Conservation (phyloP, 1,139 yeast genomes). For the Scheffersomyces cryptocercus region DNA sequence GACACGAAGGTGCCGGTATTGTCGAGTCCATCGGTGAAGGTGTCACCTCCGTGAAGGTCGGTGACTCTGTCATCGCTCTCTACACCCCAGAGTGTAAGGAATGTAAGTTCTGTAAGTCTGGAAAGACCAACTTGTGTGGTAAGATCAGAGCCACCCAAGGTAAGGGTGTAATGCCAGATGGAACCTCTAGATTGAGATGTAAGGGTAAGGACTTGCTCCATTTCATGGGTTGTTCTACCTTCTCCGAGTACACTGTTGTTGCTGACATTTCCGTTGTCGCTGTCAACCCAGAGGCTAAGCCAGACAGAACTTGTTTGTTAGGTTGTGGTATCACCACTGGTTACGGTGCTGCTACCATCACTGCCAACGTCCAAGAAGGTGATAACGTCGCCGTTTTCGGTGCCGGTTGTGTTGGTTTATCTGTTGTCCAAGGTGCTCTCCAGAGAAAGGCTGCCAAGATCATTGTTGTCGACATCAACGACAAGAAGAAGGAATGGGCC, state of each 20-base stretch:
- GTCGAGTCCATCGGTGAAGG: constrained; percentile 94
- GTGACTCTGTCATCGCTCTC: constrained; percentile 88
- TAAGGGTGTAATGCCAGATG: constrained; percentile 93
- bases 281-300: constrained; percentile 78
- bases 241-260: constrained; percentile 95
- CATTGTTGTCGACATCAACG: constrained; percentile 86
- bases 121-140: constrained; percentile 93
- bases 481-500: constrained; percentile 84
- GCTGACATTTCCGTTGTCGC: constrained; percentile 98
- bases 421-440: constrained; percentile 93
- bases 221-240: constrained; percentile 97
- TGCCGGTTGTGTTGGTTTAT: constrained; percentile 95
- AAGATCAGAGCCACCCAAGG: constrained; percentile 92
- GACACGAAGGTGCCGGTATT: constrained; percentile 97
- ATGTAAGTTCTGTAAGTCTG: constrained; percentile 93
- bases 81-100: constrained; percentile 96
- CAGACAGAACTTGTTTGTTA: constrained; percentile 85
- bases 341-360: constrained; percentile 94
- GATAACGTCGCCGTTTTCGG: constrained; percentile 97
- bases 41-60: constrained; percentile 79
- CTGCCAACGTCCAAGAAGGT: constrained; percentile 89
- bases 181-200: constrained; percentile 82
- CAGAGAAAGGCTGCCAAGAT: constrained; percentile 79
- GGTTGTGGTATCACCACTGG: constrained; percentile 99
- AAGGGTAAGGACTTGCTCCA: constrained; percentile 84